Evolutionary conservation across 2,329 filamentous ascomycete species (phyloP).

Genomic region (Zymoseptoria ardabiliae): DNA sequence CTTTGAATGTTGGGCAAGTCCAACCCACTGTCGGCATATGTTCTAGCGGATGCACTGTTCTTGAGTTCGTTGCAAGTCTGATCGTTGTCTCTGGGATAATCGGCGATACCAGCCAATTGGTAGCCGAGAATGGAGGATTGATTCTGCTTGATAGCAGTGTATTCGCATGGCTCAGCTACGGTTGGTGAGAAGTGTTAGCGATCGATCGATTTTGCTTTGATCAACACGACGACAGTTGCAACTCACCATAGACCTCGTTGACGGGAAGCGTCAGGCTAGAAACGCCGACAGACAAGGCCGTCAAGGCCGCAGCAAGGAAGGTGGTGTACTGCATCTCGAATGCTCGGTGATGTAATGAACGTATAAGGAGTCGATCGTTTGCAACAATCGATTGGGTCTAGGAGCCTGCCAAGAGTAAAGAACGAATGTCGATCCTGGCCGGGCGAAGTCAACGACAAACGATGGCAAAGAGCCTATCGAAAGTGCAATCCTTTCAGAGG

Average conservation of each 20-base stretch:
- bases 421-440: not conserved
- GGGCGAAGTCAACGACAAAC: not conserved
- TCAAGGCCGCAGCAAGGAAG: conserved; percentile 12
- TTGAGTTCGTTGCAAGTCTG: conserved; percentile 16
- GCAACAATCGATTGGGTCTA: not conserved
- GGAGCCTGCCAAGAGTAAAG: not conserved
- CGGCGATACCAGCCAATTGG: conserved; percentile 22
- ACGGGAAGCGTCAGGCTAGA: conserved; percentile 1
- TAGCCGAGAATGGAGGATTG: conserved; percentile 24
- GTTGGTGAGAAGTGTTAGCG: not conserved
- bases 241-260: not conserved
- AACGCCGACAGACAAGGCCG: conserved; percentile 5
- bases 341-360: not conserved
- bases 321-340: conserved; percentile 13
- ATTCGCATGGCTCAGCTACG: conserved; percentile 6
- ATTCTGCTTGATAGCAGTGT: conserved; percentile 12
- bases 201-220: not conserved
- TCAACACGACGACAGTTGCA: not conserved
- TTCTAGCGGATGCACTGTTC: conserved; percentile 5
- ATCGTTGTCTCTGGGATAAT: conserved; percentile 15
- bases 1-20: conserved; percentile 11
- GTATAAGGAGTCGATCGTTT: not conserved
- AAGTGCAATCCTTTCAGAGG: not conserved
- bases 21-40: conserved; percentile 19
- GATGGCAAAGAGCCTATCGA: not conserved